Evolutionary conservation across 2,329 filamentous ascomycete species (phyloP).

Genomic region (Aspergillus sp.): DNA sequence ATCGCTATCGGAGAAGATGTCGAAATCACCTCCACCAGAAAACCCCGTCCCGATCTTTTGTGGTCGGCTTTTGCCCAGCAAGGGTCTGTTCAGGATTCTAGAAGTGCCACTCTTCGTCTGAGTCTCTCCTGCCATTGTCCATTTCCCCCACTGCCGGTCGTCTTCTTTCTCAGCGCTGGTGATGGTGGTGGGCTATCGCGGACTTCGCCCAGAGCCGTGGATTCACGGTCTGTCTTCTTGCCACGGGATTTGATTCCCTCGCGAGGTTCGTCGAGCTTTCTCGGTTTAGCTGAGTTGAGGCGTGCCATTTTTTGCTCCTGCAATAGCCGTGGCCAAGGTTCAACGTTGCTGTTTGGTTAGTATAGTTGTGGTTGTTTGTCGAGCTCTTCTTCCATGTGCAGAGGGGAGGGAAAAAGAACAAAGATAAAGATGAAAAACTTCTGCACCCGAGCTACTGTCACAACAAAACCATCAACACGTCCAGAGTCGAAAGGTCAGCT

Average conservation of each 20-base stretch:
- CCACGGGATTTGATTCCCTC: neutral
- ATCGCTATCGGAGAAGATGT: constrained; percentile 27
- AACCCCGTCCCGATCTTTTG: constrained; percentile 15
- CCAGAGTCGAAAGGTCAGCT: too few relatives aligned
- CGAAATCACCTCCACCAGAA: constrained; percentile 12
- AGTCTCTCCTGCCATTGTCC: constrained; percentile 6
- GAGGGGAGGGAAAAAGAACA: too few relatives aligned
- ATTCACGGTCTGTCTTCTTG: neutral
- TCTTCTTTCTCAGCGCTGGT: neutral
- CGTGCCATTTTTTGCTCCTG: constrained; percentile 6
- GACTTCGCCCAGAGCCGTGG: neutral
- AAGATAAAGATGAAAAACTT: too few relatives aligned
- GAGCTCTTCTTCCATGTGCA: too few relatives aligned
- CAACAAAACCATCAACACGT: too few relatives aligned
- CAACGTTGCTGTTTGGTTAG: neutral
- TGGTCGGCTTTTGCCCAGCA: constrained; percentile 7
- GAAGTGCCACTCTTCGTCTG: constrained; percentile 2
- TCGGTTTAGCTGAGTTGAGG: constrained; percentile 8
- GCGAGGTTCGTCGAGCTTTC: neutral
- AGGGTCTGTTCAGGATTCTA: constrained; percentile 5
- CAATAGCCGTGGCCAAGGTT: neutral
- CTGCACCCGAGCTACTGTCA: too few relatives aligned
- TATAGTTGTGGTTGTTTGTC: too few relatives aligned
- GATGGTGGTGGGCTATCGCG: neutral
- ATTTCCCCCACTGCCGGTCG: constrained; percentile 1